Percentiles rank a stretch among this genome's conserved stretches.
phyloP scores from a whole-genome alignment of 192 early-diverging fungal genomes.

The Phycomyces blakesleeanus region DNA sequence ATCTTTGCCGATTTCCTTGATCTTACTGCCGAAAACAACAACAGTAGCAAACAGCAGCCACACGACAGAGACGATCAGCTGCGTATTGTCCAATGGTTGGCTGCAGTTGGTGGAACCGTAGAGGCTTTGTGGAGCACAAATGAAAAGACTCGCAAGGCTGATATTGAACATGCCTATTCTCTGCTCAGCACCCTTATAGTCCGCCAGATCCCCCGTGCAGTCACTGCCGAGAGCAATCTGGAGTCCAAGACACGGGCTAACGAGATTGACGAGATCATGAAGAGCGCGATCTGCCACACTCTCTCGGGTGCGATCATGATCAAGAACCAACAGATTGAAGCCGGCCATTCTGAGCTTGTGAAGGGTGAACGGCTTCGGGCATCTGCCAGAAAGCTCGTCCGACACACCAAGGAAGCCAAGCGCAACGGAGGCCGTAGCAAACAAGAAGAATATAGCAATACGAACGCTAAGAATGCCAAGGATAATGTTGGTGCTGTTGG shows the following conservation, averaged over 20 bases:
- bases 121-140: conserved; percentile 22
- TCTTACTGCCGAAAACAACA: neutral
- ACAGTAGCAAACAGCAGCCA: neutral
- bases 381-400: neutral
- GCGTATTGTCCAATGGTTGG: conserved; percentile 17
- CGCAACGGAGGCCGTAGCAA: neutral
- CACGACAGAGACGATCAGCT: conserved; percentile 1
- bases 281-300: conserved; percentile 3
- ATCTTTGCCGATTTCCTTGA: conserved; percentile 11
- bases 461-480: too few relatives aligned
- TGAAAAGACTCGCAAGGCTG: neutral
- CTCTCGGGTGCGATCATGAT: conserved; percentile 5
- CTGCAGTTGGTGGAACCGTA: conserved; percentile 17
- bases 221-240: neutral
- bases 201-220: neutral
- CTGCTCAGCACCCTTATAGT: neutral
- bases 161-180: neutral
- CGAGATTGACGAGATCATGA: conserved; percentile 3
- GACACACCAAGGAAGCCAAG: neutral
- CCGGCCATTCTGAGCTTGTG: conserved; percentile 5
- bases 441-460: too few relatives aligned
- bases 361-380: neutral
- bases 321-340: neutral
- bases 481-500: too few relatives aligned
- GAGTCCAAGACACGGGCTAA: neutral